A percentile compares a stretch with the other conserved stretches of the same genome.
These are phyloP conservation scores for Solanum pinnatisectum DNA, from an alignment of 257 asterid species.

Conservation along the genomic window DNA sequence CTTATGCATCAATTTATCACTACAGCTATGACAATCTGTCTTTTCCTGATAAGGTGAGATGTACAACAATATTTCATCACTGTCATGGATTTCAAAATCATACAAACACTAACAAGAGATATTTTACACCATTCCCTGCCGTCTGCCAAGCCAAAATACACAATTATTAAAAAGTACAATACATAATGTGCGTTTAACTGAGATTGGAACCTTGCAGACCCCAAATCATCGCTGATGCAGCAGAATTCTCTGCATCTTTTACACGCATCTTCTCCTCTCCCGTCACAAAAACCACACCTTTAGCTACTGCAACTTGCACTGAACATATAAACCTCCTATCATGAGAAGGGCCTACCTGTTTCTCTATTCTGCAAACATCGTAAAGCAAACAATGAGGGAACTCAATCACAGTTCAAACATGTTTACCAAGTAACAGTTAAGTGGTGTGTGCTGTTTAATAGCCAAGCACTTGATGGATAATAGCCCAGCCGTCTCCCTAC, in stretches of 20 bases:
- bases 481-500: neutral
- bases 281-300: constrained; percentile 5
- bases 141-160: neutral
- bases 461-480: neutral
- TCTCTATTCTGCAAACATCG: constrained; percentile 35
- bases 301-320: constrained; percentile 35
- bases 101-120: neutral
- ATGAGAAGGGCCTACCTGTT: constrained; percentile 47
- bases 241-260: constrained; percentile 74
- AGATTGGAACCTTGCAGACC: constrained; percentile 28
- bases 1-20: neutral
- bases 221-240: constrained; percentile 56
- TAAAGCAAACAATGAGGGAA: neutral
- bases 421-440: neutral
- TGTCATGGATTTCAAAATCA: neutral
- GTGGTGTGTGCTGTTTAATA: neutral
- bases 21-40: neutral
- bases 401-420: neutral
- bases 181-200: constrained; percentile 2
- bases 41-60: neutral
- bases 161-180: neutral
- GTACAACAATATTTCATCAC: neutral
- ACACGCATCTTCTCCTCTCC: constrained; percentile 50
- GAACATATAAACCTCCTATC: constrained; percentile 54
- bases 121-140: neutral